These are phyloP conservation scores for Sarocladiaceae sp. DNA, from an alignment of 2,329 filamentous ascomycete genomes.

Conservation along the genomic window DNA sequence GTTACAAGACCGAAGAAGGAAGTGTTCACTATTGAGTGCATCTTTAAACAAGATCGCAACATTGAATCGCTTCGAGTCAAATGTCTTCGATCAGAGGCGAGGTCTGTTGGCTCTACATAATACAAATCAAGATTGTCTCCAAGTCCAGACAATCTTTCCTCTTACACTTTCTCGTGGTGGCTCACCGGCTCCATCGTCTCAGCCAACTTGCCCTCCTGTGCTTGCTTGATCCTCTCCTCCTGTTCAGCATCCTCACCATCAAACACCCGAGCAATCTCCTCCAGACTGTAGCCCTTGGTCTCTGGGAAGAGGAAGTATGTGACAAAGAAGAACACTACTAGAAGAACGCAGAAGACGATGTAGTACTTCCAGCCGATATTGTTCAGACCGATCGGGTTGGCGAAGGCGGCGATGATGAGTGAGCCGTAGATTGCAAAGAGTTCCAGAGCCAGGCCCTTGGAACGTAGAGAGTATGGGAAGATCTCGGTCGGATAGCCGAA, in stretches of 20 bases:
- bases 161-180: background rate
- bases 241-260: slow-evolving; percentile 11
- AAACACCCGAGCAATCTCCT: slow-evolving; percentile 20
- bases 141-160: too few relatives aligned
- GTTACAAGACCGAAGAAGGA: too few relatives aligned
- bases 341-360: slow-evolving; percentile 16
- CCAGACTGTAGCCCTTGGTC: slow-evolving; percentile 24
- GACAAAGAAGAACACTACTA: slow-evolving; percentile 17
- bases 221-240: too few relatives aligned
- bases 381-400: slow-evolving; percentile 22
- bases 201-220: too few relatives aligned
- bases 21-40: too few relatives aligned
- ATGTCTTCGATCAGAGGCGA: too few relatives aligned
- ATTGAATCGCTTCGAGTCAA: too few relatives aligned
- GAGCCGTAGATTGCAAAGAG: slow-evolving; percentile 30
- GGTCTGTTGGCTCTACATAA: too few relatives aligned
- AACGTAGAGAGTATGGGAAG: slow-evolving; percentile 30
- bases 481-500: slow-evolving; percentile 39
- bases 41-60: too few relatives aligned
- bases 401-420: slow-evolving; percentile 30
- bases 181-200: background rate
- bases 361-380: slow-evolving; percentile 17
- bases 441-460: slow-evolving; percentile 25
- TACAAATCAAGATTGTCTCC: too few relatives aligned
- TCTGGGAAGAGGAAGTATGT: slow-evolving; percentile 24